These are phyloP conservation scores for Diddensiella santjacobensis DNA, from an alignment of 805 yeast genomes.

Conservation along the genomic window DNA sequence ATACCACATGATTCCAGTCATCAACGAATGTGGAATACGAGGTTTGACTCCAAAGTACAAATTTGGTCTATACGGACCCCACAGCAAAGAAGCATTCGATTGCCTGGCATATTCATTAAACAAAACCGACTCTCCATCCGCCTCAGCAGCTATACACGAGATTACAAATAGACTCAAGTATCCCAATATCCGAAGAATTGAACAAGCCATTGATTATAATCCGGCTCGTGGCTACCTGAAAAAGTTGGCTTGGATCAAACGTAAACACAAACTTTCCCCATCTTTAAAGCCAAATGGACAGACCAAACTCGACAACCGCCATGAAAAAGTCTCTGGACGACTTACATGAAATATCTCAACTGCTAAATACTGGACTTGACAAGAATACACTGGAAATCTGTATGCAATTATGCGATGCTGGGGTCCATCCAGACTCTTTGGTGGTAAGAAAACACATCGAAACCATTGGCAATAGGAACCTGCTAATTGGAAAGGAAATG, in stretches of 20 bases:
- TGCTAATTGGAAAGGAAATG: conserved; percentile 11
- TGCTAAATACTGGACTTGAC: conserved; percentile 31
- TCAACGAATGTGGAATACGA: conserved; percentile 66
- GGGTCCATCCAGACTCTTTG: conserved; percentile 32
- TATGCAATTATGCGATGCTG: conserved; percentile 28
- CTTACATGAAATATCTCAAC: conserved; percentile 29
- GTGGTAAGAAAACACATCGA: too few species aligned
- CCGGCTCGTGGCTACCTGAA: too few species aligned
- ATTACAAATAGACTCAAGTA: too few species aligned
- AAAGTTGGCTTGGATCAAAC: too few species aligned
- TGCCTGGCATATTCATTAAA: conserved; percentile 33
- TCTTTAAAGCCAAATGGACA: too few species aligned
- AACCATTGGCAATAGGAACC: too few species aligned
- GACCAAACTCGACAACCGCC: too few species aligned
- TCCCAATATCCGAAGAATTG: too few species aligned
- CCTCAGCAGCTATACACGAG: background rate
- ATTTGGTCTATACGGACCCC: conserved; percentile 95
- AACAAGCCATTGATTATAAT: too few species aligned
- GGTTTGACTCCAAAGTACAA: conserved; percentile 85
- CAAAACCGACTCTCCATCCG: background rate
- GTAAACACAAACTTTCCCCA: too few species aligned
- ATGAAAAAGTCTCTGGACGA: conserved; percentile 5
- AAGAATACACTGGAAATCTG: conserved; percentile 26
- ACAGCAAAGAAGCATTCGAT: conserved; percentile 52
- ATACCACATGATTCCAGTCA: conserved; percentile 87